These are phyloP conservation scores for Arthrobotrys megalospora DNA, from an alignment of 2,329 filamentous ascomycete genomes.

Conservation along the genomic window DNA sequence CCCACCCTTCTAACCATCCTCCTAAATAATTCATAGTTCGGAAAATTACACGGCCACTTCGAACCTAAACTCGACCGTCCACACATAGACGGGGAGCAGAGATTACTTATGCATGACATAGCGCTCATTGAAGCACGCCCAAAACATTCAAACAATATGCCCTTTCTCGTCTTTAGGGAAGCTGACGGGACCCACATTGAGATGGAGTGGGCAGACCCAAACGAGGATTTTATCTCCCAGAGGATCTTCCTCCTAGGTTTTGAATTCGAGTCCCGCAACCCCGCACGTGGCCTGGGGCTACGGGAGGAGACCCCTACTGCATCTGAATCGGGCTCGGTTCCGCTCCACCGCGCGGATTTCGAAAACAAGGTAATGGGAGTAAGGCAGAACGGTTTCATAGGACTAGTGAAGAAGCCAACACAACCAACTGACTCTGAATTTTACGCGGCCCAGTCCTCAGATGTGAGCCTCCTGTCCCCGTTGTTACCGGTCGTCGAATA, in stretches of 20 bases:
- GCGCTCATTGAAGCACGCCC: neutral
- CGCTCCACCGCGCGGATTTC: neutral
- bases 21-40: constrained; percentile 8
- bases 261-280: neutral
- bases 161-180: constrained; percentile 18
- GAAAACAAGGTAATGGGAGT: neutral
- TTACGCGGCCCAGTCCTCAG: neutral
- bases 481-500: neutral
- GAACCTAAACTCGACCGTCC: neutral
- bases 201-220: constrained; percentile 38
- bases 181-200: neutral
- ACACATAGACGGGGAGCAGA: neutral
- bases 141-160: constrained; percentile 19
- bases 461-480: neutral
- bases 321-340: neutral
- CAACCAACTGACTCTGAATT: neutral
- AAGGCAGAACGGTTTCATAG: too few species aligned
- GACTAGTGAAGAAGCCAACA: neutral
- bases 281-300: neutral
- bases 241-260: constrained; percentile 31
- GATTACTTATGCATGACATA: constrained; percentile 15
- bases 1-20: neutral
- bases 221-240: constrained; percentile 13
- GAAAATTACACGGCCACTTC: constrained; percentile 31
- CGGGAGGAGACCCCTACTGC: neutral